Evolutionary conservation across 2,329 filamentous ascomycete genomes (phyloP).

Genomic region (Seiridium cupressi): DNA sequence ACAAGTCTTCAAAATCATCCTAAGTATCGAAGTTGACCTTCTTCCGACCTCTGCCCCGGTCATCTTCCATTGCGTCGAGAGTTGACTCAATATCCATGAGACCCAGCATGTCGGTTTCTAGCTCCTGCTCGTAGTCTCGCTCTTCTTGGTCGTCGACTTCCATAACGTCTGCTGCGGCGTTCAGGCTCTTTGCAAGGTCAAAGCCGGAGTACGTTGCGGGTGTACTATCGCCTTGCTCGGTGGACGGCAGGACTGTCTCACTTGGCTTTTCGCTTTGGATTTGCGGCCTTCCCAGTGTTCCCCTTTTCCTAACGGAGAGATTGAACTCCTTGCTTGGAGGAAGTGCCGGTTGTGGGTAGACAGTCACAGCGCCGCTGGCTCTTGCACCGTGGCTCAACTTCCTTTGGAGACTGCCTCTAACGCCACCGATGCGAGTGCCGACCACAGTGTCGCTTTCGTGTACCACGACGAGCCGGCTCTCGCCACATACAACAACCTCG

Average conservation of each 20-base stretch:
- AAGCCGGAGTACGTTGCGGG: constrained; percentile 36
- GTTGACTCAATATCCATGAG: constrained; percentile 65
- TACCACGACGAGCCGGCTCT: constrained; percentile 54
- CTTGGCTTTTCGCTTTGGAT: constrained; percentile 13
- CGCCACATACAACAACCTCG: constrained; percentile 54
- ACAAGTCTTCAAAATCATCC: constrained; percentile 10
- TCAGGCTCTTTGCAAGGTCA: constrained; percentile 50
- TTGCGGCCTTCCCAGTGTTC: constrained; percentile 18
- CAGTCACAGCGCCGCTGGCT: constrained; percentile 49
- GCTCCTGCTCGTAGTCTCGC: constrained; percentile 56
- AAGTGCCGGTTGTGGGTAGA: constrained; percentile 45
- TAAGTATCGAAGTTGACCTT: constrained; percentile 51
- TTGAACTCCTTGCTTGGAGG: constrained; percentile 45
- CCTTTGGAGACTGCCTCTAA: constrained; percentile 26
- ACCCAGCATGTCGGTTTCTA: constrained; percentile 62
- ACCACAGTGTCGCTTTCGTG: constrained; percentile 50
- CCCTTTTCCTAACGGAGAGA: constrained; percentile 35
- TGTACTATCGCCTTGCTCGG: constrained; percentile 21
- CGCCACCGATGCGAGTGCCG: constrained; percentile 40
- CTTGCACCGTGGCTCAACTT: constrained; percentile 34
- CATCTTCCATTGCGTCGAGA: constrained; percentile 53
- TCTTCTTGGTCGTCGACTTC: constrained; percentile 40
- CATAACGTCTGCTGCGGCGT: constrained; percentile 50
- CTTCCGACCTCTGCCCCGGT: constrained; percentile 46
- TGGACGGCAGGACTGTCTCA: constrained; percentile 24